These are phyloP conservation scores for Austropuccinia psidii DNA, from an alignment of 1,284 basidiomycete genomes.

Conservation along the genomic window DNA sequence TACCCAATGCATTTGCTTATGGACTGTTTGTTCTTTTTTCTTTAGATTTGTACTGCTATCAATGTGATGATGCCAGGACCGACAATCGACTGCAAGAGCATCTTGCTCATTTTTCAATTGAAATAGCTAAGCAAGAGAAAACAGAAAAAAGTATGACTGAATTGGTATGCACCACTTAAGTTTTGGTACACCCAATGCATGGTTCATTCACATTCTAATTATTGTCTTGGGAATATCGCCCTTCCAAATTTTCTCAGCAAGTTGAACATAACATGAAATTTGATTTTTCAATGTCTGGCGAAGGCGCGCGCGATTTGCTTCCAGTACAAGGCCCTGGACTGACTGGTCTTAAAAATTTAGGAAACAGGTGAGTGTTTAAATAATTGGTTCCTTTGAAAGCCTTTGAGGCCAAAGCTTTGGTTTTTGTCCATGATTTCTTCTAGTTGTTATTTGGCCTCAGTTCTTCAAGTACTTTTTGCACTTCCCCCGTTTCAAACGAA, in stretches of 20 bases:
- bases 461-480: conserved; percentile 78
- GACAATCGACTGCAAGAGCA: conserved; percentile 72
- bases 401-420: background rate
- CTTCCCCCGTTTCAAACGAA: conserved; percentile 67
- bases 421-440: background rate
- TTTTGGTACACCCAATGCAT: background rate
- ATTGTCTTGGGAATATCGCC: background rate
- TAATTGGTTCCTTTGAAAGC: background rate
- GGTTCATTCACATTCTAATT: background rate
- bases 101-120: conserved; percentile 76
- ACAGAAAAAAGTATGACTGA: conserved; percentile 98
- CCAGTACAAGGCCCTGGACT: conserved; percentile 81
- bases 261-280: conserved; percentile 93
- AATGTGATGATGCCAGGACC: conserved; percentile 75
- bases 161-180: conserved; percentile 55
- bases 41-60: conserved; percentile 86
- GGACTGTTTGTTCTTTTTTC: conserved; percentile 9
- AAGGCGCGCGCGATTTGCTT: conserved; percentile 76
- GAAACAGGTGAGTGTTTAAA: conserved; percentile 62
- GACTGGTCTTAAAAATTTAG: conserved; percentile 85
- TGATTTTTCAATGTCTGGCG: conserved; percentile 87
- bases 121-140: conserved; percentile 72
- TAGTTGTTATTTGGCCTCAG: conserved; percentile 95
- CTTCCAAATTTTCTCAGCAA: conserved; percentile 56
- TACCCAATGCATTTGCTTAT: background rate